phyloP scores from a whole-genome alignment of 1,139 yeast species.

The Kodamaea sp. region DNA sequence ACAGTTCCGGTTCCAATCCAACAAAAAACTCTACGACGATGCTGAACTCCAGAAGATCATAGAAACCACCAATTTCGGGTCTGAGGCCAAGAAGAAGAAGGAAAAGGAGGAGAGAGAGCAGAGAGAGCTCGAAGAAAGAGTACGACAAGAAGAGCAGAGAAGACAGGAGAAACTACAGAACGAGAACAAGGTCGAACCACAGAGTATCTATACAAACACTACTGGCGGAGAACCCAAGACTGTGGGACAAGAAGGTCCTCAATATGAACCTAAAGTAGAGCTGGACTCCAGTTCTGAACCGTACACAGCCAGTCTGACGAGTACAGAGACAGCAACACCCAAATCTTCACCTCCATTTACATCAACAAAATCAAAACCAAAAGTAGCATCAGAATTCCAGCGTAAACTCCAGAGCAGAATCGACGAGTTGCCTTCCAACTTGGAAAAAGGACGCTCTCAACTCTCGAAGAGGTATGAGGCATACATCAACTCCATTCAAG shows the following conservation, averaged over 20 bases:
- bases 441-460: slow-evolving; percentile 22
- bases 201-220: slow-evolving; percentile 1
- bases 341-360: neutral
- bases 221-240: slow-evolving; percentile 1
- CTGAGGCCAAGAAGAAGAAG: slow-evolving; percentile 11
- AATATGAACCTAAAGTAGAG: too few species aligned
- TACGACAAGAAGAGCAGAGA: neutral
- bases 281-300: too few species aligned
- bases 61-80: slow-evolving; percentile 23
- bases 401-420: slow-evolving; percentile 24
- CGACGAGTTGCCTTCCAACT: slow-evolving; percentile 33
- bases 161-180: neutral
- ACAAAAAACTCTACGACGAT: slow-evolving; percentile 10
- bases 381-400: slow-evolving; percentile 13
- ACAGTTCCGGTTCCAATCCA: slow-evolving; percentile 5
- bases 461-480: slow-evolving; percentile 41
- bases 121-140: neutral
- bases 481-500: slow-evolving; percentile 65
- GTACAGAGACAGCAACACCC: neutral
- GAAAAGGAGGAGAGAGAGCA: slow-evolving; percentile 1
- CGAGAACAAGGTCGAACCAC: slow-evolving; percentile 2
- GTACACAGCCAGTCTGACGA: too few species aligned
- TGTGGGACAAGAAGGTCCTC: neutral
- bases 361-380: slow-evolving; percentile 1
- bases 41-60: slow-evolving; percentile 22